Evolutionary conservation across 1,139 yeast genomes (phyloP).

Genomic region (Meyerozyma guilliermondii): DNA sequence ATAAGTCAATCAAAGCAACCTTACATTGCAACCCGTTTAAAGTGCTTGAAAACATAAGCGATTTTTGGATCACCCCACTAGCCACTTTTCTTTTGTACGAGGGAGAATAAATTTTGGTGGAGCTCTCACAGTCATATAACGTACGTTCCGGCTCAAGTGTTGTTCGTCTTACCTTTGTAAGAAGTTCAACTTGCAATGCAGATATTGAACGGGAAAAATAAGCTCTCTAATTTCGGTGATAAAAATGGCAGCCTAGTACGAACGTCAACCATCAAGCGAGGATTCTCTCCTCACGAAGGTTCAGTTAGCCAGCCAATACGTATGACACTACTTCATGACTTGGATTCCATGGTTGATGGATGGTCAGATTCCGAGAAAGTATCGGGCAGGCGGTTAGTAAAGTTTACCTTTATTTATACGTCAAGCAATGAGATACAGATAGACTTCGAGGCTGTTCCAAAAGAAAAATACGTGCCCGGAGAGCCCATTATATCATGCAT

Average conservation of each 20-base stretch:
- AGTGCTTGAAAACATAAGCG: no score
- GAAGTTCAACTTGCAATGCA: background rate
- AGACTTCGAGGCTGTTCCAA: conserved; percentile 20
- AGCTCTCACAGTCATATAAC: no score
- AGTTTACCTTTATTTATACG: conserved; percentile 18
- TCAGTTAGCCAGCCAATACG: background rate
- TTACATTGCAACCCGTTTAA: no score
- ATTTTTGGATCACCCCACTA: no score
- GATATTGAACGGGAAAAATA: background rate
- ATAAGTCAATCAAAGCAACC: no score
- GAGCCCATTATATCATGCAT: conserved; percentile 52
- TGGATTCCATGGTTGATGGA: conserved; percentile 19
- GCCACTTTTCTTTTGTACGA: no score
- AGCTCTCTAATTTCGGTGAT: background rate
- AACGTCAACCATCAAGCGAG: background rate
- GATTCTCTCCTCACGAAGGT: background rate
- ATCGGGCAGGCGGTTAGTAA: conserved; percentile 31
- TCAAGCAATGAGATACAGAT: conserved; percentile 20
- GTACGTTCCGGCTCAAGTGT: no score
- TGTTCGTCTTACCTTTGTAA: background rate
- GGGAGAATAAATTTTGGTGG: no score
- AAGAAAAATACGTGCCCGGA: conserved; percentile 18
- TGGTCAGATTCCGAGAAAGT: conserved; percentile 31
- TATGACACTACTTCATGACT: background rate
- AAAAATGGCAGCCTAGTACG: background rate